phyloP scores from a whole-genome alignment of 2,329 filamentous ascomycete genomes.

The Whalleya microplaca region DNA sequence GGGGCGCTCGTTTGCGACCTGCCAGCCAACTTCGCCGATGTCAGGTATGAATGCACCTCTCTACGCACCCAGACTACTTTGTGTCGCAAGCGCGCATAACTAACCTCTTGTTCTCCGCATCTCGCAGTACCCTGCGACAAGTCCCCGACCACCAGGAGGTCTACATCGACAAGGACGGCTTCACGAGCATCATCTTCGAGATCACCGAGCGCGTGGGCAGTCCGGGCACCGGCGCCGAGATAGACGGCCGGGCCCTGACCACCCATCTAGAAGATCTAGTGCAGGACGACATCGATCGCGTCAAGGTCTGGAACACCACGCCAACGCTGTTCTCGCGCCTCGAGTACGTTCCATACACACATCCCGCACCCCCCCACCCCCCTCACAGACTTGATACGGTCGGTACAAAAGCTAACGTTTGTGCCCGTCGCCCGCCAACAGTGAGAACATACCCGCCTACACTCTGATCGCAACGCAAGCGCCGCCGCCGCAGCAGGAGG shows the following conservation, averaged over 20 bases:
- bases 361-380: slow-evolving; percentile 1
- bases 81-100: not conserved
- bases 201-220: slow-evolving; percentile 79
- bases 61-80: slow-evolving; percentile 12
- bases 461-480: slow-evolving; percentile 71
- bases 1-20: slow-evolving; percentile 72
- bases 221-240: slow-evolving; percentile 56
- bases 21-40: slow-evolving; percentile 70
- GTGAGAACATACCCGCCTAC: slow-evolving; percentile 62
- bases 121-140: slow-evolving; percentile 67
- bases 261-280: slow-evolving; percentile 72
- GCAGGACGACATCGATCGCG: slow-evolving; percentile 63
- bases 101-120: slow-evolving; percentile 1
- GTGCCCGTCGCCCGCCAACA: slow-evolving; percentile 30
- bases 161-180: slow-evolving; percentile 81
- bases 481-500: slow-evolving; percentile 40
- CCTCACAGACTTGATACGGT: not conserved
- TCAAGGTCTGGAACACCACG: slow-evolving; percentile 70
- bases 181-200: slow-evolving; percentile 87
- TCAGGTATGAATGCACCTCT: slow-evolving; percentile 64
- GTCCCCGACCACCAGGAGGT: slow-evolving; percentile 91
- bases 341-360: slow-evolving; percentile 43
- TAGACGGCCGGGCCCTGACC: slow-evolving; percentile 71
- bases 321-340: slow-evolving; percentile 62
- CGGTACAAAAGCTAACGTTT: slow-evolving; percentile 6